These are phyloP conservation scores for Dimocarpus longan DNA, from an alignment of 345 rosid genomes.

Conservation along the genomic window DNA sequence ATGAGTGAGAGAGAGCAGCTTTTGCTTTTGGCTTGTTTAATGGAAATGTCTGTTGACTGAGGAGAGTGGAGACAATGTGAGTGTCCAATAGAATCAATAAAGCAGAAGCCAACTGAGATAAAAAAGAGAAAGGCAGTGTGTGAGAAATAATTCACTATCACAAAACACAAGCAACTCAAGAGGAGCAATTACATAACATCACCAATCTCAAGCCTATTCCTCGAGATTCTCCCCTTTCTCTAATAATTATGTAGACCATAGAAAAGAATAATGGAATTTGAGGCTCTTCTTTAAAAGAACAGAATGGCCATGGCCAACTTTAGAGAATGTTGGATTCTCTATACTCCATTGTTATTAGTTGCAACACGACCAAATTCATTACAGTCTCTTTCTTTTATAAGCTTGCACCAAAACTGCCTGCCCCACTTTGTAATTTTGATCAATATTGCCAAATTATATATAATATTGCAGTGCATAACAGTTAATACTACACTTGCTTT, in stretches of 20 bases:
- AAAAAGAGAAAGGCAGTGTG: neutral
- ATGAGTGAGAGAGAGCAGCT: slow-evolving; percentile 33
- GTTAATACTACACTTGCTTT: slow-evolving; percentile 31
- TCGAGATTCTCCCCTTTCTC: slow-evolving; percentile 49
- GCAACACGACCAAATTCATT: slow-evolving; percentile 30
- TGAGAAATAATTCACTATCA: slow-evolving; percentile 30
- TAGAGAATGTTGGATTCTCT: slow-evolving; percentile 60
- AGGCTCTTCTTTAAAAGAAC: slow-evolving; percentile 19
- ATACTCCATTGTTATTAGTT: slow-evolving; percentile 28
- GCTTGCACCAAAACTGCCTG: slow-evolving; percentile 19
- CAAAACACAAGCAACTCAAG: slow-evolving; percentile 30
- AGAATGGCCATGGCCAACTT: slow-evolving; percentile 2
- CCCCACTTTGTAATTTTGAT: slow-evolving; percentile 28
- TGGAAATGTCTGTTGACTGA: slow-evolving; percentile 52
- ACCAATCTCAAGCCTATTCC: slow-evolving; percentile 37
- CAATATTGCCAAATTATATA: slow-evolving; percentile 12
- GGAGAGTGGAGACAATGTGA: slow-evolving; percentile 46
- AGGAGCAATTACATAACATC: slow-evolving; percentile 32
- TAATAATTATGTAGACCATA: slow-evolving; percentile 22
- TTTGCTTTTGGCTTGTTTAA: slow-evolving; percentile 54
- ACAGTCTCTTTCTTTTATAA: slow-evolving; percentile 17
- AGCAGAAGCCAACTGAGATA: slow-evolving; percentile 31
- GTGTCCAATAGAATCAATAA: slow-evolving; percentile 41
- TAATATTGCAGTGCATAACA: slow-evolving; percentile 36
- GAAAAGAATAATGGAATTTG: slow-evolving; percentile 22